Evolutionary conservation across 2,329 filamentous ascomycete species (phyloP).

Genomic region (Ceratocystis alfenasii): DNA sequence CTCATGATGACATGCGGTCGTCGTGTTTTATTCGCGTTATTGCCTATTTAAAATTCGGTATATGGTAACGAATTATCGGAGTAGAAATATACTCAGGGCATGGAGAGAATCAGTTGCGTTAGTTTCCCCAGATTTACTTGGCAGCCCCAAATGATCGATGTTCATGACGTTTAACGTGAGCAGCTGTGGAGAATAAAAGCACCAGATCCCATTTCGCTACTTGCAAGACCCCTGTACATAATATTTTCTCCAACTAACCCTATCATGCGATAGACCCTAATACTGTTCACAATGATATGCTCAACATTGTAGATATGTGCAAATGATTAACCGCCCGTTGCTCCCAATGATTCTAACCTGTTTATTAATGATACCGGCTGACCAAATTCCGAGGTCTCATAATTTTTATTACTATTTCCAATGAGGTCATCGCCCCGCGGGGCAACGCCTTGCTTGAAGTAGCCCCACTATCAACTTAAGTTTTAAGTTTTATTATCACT

Average conservation of each 20-base stretch:
- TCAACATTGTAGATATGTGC: neutral
- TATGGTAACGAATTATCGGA: neutral
- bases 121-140: constrained; percentile 1
- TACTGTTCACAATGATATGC: neutral
- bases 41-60: neutral
- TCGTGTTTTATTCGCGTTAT: neutral
- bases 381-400: too few species aligned
- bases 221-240: constrained; percentile 9
- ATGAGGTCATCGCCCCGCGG: constrained; percentile 13
- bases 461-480: constrained; percentile 21
- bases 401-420: neutral
- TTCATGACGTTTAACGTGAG: constrained; percentile 11
- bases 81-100: neutral
- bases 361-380: too few species aligned
- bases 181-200: constrained; percentile 9
- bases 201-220: constrained; percentile 6
- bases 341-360: too few species aligned
- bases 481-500: constrained; percentile 13
- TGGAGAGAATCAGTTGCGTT: neutral
- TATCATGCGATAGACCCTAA: neutral
- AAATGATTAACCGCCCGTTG: too few species aligned
- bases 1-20: neutral
- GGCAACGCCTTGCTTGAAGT: constrained; percentile 15
- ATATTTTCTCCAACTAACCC: constrained; percentile 17
- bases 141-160: neutral